Evolutionary conservation across 345 rosid genomes (phyloP).

Genomic region (Cochlearia excelsa): DNA sequence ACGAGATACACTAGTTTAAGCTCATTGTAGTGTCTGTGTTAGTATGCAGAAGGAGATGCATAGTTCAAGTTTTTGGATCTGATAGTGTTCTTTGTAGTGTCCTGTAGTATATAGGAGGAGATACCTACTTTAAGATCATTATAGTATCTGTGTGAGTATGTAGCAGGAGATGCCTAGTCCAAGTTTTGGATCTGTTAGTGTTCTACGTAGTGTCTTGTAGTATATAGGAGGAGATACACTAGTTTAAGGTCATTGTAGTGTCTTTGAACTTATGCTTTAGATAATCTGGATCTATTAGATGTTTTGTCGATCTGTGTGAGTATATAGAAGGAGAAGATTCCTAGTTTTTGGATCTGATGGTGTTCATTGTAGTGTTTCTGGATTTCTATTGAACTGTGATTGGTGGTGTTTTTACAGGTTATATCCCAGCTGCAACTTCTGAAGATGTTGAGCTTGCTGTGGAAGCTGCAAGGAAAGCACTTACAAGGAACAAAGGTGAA

Average conservation of each 20-base stretch:
- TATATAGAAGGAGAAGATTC: slow-evolving; percentile 1
- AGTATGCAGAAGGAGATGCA: background rate
- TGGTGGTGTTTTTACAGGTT: slow-evolving; percentile 47
- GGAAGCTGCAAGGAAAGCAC: slow-evolving; percentile 72
- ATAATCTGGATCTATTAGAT: background rate
- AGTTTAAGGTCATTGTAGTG: no score
- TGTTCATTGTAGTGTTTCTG: background rate
- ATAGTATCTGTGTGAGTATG: background rate
- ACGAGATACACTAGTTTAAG: no score
- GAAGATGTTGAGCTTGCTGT: slow-evolving; percentile 96
- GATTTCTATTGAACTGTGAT: slow-evolving; percentile 1
- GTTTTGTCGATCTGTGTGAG: slow-evolving; percentile 14
- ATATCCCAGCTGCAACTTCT: slow-evolving; percentile 89
- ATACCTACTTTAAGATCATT: no score
- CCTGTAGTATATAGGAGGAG: background rate
- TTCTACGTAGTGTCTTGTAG: no score
- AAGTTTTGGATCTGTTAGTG: slow-evolving; percentile 11
- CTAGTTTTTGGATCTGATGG: slow-evolving; percentile 14
- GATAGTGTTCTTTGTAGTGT: background rate
- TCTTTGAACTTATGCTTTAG: no score
- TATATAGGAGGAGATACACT: no score
- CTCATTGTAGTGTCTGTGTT: background rate
- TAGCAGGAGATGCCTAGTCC: slow-evolving; percentile 6
- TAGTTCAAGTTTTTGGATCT: slow-evolving; percentile 8
- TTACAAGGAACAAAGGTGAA: slow-evolving; percentile 65